Conservation (phyloP, 139 green algal species). For the Tetraselmis chui region DNA sequence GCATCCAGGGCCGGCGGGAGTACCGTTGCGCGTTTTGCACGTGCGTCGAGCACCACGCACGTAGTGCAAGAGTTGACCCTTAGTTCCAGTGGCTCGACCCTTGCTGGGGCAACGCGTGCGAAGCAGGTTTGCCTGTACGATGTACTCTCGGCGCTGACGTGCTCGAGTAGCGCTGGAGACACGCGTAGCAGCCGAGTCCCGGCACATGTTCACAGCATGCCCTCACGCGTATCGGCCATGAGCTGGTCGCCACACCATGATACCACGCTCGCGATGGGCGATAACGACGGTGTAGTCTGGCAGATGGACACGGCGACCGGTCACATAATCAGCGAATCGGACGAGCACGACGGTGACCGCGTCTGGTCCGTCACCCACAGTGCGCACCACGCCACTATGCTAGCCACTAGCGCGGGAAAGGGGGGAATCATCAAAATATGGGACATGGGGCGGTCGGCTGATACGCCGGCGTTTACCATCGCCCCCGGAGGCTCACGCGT, state of each 20-base stretch:
- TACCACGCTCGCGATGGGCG: constrained; percentile 55
- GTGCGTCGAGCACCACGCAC: background rate
- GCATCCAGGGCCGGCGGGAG: background rate
- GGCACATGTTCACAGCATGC: background rate
- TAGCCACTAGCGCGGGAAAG: constrained; percentile 58
- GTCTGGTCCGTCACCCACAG: constrained; percentile 86
- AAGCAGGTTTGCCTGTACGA: background rate
- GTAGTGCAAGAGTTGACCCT: background rate
- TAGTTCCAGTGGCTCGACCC: background rate
- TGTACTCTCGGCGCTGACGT: background rate
- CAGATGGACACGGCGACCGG: constrained; percentile 59
- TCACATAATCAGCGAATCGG: constrained; percentile 50
- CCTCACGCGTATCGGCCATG: constrained; percentile 3
- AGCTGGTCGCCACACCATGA: constrained; percentile 15
- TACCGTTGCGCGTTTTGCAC: background rate
- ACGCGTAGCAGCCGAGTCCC: no score
- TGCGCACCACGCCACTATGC: constrained; percentile 37
- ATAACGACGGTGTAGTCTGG: constrained; percentile 71
- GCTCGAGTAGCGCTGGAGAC: no score
- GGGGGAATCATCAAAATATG: background rate
- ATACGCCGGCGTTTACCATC: background rate
- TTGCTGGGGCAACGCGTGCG: background rate
- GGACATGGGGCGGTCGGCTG: background rate
- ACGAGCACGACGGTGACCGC: constrained; percentile 66
- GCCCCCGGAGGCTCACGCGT: background rate